Conservation (phyloP, 768 basidiomycete genomes). For the Auriscalpium vulgare region DNA sequence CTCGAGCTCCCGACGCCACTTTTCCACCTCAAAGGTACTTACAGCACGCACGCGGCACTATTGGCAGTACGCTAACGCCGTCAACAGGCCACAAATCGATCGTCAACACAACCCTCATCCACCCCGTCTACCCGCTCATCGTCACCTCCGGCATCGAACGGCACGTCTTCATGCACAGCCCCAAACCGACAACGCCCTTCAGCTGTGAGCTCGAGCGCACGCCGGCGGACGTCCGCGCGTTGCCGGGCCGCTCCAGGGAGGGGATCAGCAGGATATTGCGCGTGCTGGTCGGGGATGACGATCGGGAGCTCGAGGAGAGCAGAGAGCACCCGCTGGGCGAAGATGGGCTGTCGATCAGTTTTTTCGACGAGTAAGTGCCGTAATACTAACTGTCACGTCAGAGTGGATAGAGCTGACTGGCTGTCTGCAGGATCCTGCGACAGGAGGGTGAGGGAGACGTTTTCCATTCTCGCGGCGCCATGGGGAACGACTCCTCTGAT, state of each 20-base stretch:
- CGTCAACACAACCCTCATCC: conserved; percentile 65
- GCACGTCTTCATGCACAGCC: conserved; percentile 59
- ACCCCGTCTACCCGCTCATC: conserved; percentile 60
- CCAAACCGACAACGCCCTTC: conserved; percentile 45
- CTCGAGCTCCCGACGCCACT: conserved; percentile 55
- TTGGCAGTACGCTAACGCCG: not conserved
- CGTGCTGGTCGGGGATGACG: conserved; percentile 20
- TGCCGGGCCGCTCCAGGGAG: conserved; percentile 27
- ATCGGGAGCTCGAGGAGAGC: conserved; percentile 20
- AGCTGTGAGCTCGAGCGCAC: conserved; percentile 37
- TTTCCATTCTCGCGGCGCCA: conserved; percentile 26
- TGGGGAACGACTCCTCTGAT: not conserved
- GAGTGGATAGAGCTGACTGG: conserved; percentile 3
- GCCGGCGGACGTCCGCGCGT: conserved; percentile 36
- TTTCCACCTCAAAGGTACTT: conserved; percentile 50
- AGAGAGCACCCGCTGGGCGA: conserved; percentile 25
- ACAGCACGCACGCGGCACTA: not conserved
- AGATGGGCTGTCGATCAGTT: conserved; percentile 46
- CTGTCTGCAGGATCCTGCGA: conserved; percentile 42
- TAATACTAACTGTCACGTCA: conserved; percentile 17
- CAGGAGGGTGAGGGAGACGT: conserved; percentile 52
- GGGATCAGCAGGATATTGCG: conserved; percentile 32
- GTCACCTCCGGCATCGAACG: conserved; percentile 71
- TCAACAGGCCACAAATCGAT: conserved; percentile 63
- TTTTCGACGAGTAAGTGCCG: conserved; percentile 57